Conservation (phyloP, 202 grass and related monocot genomes). For the Setaria viridis region DNA sequence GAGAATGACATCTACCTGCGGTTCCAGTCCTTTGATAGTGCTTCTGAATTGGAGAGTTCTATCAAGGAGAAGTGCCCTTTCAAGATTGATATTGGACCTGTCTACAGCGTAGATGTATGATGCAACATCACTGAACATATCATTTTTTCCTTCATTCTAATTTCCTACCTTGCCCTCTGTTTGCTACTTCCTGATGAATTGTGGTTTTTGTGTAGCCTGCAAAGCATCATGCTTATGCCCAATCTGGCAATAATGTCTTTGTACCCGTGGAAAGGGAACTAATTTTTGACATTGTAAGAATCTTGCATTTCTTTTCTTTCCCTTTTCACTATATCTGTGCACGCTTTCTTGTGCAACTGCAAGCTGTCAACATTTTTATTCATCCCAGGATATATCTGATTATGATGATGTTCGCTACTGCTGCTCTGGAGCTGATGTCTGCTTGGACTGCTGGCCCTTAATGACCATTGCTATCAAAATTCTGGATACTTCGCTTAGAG, state of each 20-base stretch:
- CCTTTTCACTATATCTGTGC: not conserved
- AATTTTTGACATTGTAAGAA: constrained; percentile 92
- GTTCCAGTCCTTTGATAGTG: constrained; percentile 81
- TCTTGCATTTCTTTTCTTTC: not conserved
- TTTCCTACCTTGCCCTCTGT: not conserved
- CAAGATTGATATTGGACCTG: constrained; percentile 86
- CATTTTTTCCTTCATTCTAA: constrained; percentile 2
- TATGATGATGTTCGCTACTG: constrained; percentile 92
- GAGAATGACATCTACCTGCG: constrained; percentile 83
- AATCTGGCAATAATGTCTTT: constrained; percentile 76
- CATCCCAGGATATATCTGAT: constrained; percentile 83
- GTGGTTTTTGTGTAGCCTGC: constrained; percentile 63
- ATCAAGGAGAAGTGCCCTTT: constrained; percentile 86
- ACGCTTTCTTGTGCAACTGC: not conserved
- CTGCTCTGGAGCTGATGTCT: constrained; percentile 84
- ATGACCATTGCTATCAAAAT: constrained; percentile 98
- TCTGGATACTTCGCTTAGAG: constrained; percentile 89
- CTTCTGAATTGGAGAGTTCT: constrained; percentile 69
- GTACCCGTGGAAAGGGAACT: constrained; percentile 85
- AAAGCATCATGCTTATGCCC: constrained; percentile 88
- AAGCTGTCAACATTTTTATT: constrained; percentile 29
- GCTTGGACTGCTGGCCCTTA: constrained; percentile 86
- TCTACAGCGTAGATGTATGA: constrained; percentile 82
- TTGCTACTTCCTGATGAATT: not conserved
- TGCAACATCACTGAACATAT: not conserved